A percentile compares a stretch with the other conserved stretches of the same genome.
Conservation (phyloP, 202 grass and related monocot genomes). For the Dendrocalamus latiflorus region DNA sequence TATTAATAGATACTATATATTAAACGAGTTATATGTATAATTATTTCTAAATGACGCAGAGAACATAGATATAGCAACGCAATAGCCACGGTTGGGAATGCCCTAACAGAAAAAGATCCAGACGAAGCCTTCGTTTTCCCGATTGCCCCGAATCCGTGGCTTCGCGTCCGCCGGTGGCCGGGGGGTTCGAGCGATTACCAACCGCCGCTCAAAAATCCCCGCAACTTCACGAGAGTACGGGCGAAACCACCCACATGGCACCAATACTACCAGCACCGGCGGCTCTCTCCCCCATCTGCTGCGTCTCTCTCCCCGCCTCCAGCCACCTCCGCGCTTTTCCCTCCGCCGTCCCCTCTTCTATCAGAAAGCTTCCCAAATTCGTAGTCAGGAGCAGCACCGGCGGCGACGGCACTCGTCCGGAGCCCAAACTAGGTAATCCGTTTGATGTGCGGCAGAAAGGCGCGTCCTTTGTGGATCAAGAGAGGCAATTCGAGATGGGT, state of each 20-base stretch:
- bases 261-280: background rate
- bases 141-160: slow-evolving; percentile 20
- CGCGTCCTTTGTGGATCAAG: background rate
- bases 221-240: background rate
- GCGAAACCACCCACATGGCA: slow-evolving; percentile 4
- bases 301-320: slow-evolving; percentile 7
- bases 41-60: too few species aligned
- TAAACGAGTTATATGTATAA: too few species aligned
- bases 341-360: background rate
- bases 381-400: slow-evolving; percentile 7
- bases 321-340: background rate
- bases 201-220: too few species aligned
- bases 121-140: background rate
- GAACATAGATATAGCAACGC: too few species aligned
- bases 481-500: background rate
- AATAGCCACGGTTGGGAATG: too few species aligned
- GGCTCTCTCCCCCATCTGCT: background rate
- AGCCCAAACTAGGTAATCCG: slow-evolving; percentile 44
- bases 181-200: background rate
- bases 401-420: slow-evolving; percentile 31
- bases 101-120: background rate
- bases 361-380: background rate
- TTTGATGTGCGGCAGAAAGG: background rate
- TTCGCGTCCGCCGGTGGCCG: slow-evolving; percentile 24
- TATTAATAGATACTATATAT: too few species aligned